Conservation (phyloP, 805 yeast genomes). For the Wickerhamomyces ciferrii region DNA sequence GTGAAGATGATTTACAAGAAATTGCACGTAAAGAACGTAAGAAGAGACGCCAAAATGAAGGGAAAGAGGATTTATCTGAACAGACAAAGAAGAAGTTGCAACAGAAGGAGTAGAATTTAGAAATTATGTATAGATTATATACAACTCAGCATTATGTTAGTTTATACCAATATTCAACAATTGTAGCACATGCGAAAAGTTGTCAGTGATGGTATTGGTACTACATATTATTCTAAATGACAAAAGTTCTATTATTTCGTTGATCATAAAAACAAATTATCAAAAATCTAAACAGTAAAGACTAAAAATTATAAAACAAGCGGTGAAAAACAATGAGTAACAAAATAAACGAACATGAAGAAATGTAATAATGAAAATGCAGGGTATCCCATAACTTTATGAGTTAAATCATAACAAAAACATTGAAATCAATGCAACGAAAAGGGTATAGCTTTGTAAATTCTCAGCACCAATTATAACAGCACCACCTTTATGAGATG, state of each 20-base stretch:
- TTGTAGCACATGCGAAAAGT: too few species aligned
- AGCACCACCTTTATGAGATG: neutral
- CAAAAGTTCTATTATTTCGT: too few species aligned
- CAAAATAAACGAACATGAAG: too few species aligned
- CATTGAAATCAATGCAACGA: neutral
- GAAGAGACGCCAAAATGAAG: slow-evolving; percentile 39
- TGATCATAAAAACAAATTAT: too few species aligned
- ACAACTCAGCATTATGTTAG: too few species aligned
- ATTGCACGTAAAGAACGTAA: slow-evolving; percentile 66
- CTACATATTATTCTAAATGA: too few species aligned
- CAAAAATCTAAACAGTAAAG: too few species aligned
- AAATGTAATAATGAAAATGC: neutral
- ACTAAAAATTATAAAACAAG: too few species aligned
- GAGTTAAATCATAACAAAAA: neutral
- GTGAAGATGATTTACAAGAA: slow-evolving; percentile 73
- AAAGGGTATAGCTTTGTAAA: neutral
- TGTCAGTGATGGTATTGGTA: too few species aligned
- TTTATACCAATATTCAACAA: too few species aligned
- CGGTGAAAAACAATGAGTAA: too few species aligned
- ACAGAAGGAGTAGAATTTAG: neutral
- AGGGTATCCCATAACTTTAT: neutral
- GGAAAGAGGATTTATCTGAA: neutral
- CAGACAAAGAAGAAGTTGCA: slow-evolving; percentile 1
- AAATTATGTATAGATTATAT: neutral
- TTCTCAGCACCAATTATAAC: slow-evolving; percentile 1